phyloP scores from a whole-genome alignment of 805 yeast species.

The Schwanniomyces occidentalis region DNA sequence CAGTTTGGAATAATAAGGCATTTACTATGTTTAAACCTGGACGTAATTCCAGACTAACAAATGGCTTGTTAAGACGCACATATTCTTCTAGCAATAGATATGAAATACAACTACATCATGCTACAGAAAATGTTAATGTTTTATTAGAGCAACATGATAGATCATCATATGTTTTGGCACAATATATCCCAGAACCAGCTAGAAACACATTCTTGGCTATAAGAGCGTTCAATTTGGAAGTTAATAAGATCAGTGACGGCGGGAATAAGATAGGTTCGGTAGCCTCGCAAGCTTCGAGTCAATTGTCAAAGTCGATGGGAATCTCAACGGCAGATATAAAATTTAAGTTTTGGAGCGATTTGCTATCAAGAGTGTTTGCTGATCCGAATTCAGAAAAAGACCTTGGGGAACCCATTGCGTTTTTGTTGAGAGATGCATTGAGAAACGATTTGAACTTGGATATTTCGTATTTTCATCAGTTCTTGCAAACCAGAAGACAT shows the following conservation, averaged over 20 bases:
- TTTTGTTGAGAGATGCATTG: slow-evolving; percentile 57
- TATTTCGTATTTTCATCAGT: slow-evolving; percentile 54
- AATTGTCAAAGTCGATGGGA: slow-evolving; percentile 32
- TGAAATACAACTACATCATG: slow-evolving; percentile 15
- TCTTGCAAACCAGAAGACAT: slow-evolving; percentile 57
- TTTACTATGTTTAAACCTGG: not conserved
- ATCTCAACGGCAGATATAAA: slow-evolving; percentile 50
- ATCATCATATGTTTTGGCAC: slow-evolving; percentile 64
- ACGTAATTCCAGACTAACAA: not conserved
- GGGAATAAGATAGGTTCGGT: slow-evolving; percentile 21
- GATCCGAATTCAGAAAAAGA: slow-evolving; percentile 31
- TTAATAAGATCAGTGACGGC: slow-evolving; percentile 47
- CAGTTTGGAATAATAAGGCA: too few species aligned
- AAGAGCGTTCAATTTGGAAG: slow-evolving; percentile 64
- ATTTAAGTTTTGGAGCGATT: slow-evolving; percentile 74
- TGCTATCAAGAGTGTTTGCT: slow-evolving; percentile 47
- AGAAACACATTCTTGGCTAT: slow-evolving; percentile 64
- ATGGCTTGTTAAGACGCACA: not conserved
- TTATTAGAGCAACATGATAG: slow-evolving; percentile 53
- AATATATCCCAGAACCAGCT: slow-evolving; percentile 66
- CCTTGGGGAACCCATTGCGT: slow-evolving; percentile 64
- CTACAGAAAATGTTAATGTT: slow-evolving; percentile 45
- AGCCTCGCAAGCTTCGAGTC: slow-evolving; percentile 31
- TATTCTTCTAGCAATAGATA: slow-evolving; percentile 8
- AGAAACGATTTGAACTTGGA: slow-evolving; percentile 52